Conservation (phyloP, 768 basidiomycete species). For the Cyathus striatus region DNA sequence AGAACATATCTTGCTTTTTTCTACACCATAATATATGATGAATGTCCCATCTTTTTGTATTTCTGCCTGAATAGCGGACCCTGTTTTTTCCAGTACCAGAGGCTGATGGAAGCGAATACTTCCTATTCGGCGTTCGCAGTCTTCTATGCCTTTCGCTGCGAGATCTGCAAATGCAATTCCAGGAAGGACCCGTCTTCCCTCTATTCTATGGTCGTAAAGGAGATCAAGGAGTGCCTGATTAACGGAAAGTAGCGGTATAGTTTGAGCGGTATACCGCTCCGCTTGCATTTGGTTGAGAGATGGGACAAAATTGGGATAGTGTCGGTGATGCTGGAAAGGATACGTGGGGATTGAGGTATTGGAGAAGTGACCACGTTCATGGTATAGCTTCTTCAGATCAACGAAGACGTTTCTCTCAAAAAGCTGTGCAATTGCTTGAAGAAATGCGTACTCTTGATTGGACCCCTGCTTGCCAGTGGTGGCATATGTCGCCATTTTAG, state of each 20-base stretch:
- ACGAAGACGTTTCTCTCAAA: constrained; percentile 19
- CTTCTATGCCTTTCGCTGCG: constrained; percentile 17
- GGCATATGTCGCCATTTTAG: constrained; percentile 16
- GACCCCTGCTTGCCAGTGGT: constrained; percentile 24
- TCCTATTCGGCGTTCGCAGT: constrained; percentile 15
- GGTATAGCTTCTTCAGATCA: constrained; percentile 19
- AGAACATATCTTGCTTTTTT: constrained; percentile 19
- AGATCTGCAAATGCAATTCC: constrained; percentile 27
- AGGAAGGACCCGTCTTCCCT: constrained; percentile 27
- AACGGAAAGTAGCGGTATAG: constrained; percentile 12
- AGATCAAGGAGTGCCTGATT: constrained; percentile 20
- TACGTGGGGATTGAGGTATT: constrained; percentile 26
- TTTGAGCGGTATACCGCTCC: not conserved
- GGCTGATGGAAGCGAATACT: constrained; percentile 25
- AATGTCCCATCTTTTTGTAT: constrained; percentile 15
- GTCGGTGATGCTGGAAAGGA: constrained; percentile 28
- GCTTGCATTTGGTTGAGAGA: constrained; percentile 12
- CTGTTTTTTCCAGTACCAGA: constrained; percentile 18
- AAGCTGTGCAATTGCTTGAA: constrained; percentile 18
- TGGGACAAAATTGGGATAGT: constrained; percentile 23
- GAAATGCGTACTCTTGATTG: constrained; percentile 24
- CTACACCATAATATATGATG: constrained; percentile 16
- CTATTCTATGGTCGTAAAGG: constrained; percentile 26
- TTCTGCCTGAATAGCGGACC: constrained; percentile 15
- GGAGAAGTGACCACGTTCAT: constrained; percentile 13